Percentiles rank a stretch among this genome's conserved stretches.
Conservation (phyloP, 2,329 filamentous ascomycete genomes). For the Colletotrichum tropicicola region DNA sequence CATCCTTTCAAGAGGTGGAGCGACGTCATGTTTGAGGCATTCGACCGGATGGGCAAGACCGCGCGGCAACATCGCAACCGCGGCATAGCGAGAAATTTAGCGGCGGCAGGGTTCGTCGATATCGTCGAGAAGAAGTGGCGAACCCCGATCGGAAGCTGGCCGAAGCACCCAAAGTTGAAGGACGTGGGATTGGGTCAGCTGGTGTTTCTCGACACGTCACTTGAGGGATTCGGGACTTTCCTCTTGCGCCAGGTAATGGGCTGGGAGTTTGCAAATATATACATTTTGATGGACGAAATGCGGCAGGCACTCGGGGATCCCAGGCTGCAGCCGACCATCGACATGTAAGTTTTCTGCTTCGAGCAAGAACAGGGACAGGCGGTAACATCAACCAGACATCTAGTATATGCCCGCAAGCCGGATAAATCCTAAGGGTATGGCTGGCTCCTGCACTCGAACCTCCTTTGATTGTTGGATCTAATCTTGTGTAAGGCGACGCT, state of each 20-base stretch:
- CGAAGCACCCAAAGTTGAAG: conserved; percentile 13
- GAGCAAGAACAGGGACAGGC: neutral
- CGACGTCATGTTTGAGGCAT: conserved; percentile 37
- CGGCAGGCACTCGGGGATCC: conserved; percentile 7
- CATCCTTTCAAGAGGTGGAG: conserved; percentile 33
- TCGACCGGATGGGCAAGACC: conserved; percentile 39
- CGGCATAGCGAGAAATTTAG: conserved; percentile 31
- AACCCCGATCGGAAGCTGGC: conserved; percentile 29
- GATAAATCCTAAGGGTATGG: too few species aligned
- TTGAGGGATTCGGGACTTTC: conserved; percentile 39
- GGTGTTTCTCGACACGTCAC: conserved; percentile 33
- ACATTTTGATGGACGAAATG: conserved; percentile 34
- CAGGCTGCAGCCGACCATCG: neutral
- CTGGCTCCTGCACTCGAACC: too few species aligned
- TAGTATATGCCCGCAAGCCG: conserved; percentile 15
- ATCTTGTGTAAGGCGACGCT: too few species aligned
- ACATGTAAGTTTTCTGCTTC: neutral
- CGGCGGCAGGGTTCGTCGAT: conserved; percentile 34
- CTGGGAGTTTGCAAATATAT: conserved; percentile 36
- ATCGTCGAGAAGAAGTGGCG: conserved; percentile 27
- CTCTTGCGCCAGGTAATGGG: conserved; percentile 39
- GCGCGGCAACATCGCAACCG: conserved; percentile 35
- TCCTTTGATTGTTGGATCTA: too few species aligned
- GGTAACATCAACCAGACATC: neutral
- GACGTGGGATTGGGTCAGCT: conserved; percentile 32